Evolutionary conservation across 371 early-diverging fungal genomes (phyloP).

Genomic region (Coemansia sp.): DNA sequence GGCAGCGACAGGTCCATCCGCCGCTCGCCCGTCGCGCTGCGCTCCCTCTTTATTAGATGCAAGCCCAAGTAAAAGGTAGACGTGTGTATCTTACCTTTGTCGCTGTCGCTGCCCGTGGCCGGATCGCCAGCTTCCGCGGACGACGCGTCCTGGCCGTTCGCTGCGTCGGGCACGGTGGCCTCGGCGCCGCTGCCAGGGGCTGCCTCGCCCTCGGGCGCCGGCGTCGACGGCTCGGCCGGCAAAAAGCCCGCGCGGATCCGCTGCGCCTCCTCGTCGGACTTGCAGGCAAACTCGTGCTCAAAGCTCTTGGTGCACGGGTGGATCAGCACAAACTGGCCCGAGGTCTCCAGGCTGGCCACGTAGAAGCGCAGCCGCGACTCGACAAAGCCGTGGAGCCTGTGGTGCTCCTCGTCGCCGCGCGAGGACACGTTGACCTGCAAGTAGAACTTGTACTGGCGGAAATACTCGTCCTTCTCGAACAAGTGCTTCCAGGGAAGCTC

Average conservation of each 20-base stretch:
- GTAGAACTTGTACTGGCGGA: constrained; percentile 87
- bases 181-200: background rate
- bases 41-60: constrained; percentile 58
- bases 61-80: constrained; percentile 91
- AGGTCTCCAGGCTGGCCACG: constrained; percentile 81
- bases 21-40: constrained; percentile 54
- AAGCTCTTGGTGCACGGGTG: constrained; percentile 92
- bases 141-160: background rate
- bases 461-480: constrained; percentile 90
- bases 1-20: constrained; percentile 76
- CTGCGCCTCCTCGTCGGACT: constrained; percentile 63
- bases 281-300: constrained; percentile 66
- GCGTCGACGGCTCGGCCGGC: constrained; percentile 1
- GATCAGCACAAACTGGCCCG: constrained; percentile 76
- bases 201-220: background rate
- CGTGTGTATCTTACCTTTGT: constrained; percentile 58
- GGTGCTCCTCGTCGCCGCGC: constrained; percentile 69
- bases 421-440: constrained; percentile 87
- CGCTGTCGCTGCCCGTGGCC: constrained; percentile 49
- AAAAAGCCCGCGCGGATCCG: constrained; percentile 63
- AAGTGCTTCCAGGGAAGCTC: constrained; percentile 68
- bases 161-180: background rate
- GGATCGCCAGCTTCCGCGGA: constrained; percentile 15
- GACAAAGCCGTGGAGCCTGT: constrained; percentile 86
- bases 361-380: constrained; percentile 94